Conservation (phyloP, 345 rosid genomes). For the Nasturtium officinale region DNA sequence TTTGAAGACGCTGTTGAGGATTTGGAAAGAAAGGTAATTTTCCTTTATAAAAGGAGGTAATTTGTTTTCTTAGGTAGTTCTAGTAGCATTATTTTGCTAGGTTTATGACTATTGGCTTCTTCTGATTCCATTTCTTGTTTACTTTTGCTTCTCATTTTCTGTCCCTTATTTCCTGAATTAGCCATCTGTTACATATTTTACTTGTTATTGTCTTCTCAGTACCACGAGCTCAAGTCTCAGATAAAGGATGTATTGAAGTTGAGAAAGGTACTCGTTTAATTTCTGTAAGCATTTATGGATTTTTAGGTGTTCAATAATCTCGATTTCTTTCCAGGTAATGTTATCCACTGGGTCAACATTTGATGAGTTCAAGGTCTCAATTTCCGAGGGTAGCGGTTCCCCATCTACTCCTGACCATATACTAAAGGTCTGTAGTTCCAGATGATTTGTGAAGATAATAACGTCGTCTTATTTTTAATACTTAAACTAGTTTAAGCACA, state of each 20-base stretch:
- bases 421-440: constrained; percentile 54
- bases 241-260: constrained; percentile 75
- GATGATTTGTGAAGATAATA: constrained; percentile 15
- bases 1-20: constrained; percentile 90
- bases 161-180: constrained; percentile 9
- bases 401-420: constrained; percentile 64
- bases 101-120: constrained; percentile 15
- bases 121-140: constrained; percentile 16
- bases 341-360: constrained; percentile 64
- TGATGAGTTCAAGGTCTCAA: constrained; percentile 73
- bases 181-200: constrained; percentile 14
- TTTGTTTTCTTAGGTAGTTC: constrained; percentile 20
- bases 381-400: constrained; percentile 54
- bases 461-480: constrained; percentile 9
- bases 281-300: constrained; percentile 9
- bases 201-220: constrained; percentile 53
- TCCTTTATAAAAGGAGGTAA: neutral
- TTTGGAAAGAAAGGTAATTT: constrained; percentile 68
- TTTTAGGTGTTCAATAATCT: constrained; percentile 37
- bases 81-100: constrained; percentile 12
- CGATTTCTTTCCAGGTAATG: constrained; percentile 52
- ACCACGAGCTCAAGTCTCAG: constrained; percentile 74
- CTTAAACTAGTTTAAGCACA: constrained; percentile 8
- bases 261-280: constrained; percentile 57
- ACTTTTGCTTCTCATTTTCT: constrained; percentile 1